phyloP scores from a whole-genome alignment of 352 stramenopile genomes.

The Phytophthora ohioensis region DNA sequence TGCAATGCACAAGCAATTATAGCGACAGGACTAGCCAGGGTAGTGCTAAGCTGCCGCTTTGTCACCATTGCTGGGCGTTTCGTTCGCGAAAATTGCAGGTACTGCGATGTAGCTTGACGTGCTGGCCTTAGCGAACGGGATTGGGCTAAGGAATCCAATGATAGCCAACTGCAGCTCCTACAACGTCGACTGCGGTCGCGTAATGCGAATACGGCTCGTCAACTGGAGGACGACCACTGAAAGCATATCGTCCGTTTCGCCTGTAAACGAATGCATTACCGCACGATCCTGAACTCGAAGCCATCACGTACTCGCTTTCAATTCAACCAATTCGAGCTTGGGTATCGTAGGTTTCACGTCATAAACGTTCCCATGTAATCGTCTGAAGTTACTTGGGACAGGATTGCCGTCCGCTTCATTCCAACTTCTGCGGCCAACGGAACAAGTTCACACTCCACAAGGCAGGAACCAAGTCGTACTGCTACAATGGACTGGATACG shows the following conservation, averaged over 20 bases:
- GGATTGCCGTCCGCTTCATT: background rate
- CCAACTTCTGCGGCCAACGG: background rate
- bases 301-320: background rate
- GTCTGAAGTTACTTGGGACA: background rate
- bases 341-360: constrained; percentile 11
- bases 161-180: constrained; percentile 2
- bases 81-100: too few species aligned
- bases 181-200: background rate
- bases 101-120: background rate
- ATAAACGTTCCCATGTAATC: constrained; percentile 2
- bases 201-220: background rate
- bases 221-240: constrained; percentile 13
- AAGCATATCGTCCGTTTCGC: constrained; percentile 2
- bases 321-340: background rate
- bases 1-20: too few species aligned
- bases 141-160: constrained; percentile 6
- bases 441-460: background rate
- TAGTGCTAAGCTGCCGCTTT: too few species aligned
- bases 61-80: too few species aligned
- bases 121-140: background rate
- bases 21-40: too few species aligned
- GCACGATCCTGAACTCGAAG: background rate
- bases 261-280: background rate
- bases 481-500: constrained; percentile 18
- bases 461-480: background rate